phyloP scores from a whole-genome alignment of 129 eudicot species.

The Arctium lappa region DNA sequence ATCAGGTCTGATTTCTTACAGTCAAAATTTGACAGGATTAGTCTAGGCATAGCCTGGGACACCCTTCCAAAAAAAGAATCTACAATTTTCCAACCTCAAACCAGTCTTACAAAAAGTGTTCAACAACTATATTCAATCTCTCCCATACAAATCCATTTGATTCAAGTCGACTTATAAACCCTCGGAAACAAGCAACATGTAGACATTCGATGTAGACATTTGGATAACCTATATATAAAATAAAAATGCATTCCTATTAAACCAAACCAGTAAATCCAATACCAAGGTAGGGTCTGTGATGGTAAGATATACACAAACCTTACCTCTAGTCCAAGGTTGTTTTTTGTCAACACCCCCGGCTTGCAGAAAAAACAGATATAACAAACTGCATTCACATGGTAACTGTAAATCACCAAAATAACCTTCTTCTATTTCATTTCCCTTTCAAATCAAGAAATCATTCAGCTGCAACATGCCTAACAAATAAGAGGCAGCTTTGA shows the following conservation, averaged over 20 bases:
- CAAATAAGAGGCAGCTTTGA: slow-evolving; percentile 33
- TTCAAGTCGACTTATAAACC: neutral
- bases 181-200: neutral
- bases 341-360: too few species aligned
- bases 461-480: slow-evolving; percentile 27
- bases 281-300: neutral
- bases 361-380: too few species aligned
- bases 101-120: neutral
- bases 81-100: neutral
- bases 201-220: too few species aligned
- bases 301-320: too few species aligned
- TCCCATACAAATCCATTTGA: neutral
- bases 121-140: neutral
- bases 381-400: neutral
- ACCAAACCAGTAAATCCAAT: neutral
- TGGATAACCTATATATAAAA: too few species aligned
- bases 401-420: neutral
- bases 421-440: slow-evolving; percentile 24
- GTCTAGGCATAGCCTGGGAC: too few species aligned
- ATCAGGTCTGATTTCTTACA: too few species aligned
- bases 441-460: slow-evolving; percentile 14
- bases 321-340: too few species aligned
- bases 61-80: neutral
- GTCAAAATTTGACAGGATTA: too few species aligned
- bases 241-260: too few species aligned